Evolutionary conservation across 441 rosid species (phyloP).

Genomic region (Pelargonium hybrid): DNA sequence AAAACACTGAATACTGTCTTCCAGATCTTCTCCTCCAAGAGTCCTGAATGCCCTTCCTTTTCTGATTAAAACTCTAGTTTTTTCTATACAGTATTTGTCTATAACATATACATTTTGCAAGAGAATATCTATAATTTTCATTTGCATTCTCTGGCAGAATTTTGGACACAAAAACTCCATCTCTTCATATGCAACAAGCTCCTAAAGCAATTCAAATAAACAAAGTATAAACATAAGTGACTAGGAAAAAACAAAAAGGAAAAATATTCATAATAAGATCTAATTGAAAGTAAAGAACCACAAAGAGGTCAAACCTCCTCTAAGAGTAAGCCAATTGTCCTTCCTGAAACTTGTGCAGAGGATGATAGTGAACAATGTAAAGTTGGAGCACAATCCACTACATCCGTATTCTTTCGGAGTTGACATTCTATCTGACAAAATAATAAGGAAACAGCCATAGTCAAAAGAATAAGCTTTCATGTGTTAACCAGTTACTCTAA

Average conservation of each 20-base stretch:
- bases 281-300: background rate
- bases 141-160: constrained; percentile 43
- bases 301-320: constrained; percentile 60
- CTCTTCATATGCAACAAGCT: constrained; percentile 64
- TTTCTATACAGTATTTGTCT: constrained; percentile 30
- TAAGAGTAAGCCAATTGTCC: constrained; percentile 44
- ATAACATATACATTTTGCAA: constrained; percentile 40
- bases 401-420: constrained; percentile 30
- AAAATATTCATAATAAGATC: background rate
- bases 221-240: constrained; percentile 4
- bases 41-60: constrained; percentile 51
- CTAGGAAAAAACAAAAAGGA: background rate
- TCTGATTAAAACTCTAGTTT: constrained; percentile 51
- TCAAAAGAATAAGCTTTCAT: constrained; percentile 14
- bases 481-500: constrained; percentile 16
- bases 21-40: constrained; percentile 40
- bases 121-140: constrained; percentile 44
- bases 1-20: constrained; percentile 45
- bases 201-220: constrained; percentile 33
- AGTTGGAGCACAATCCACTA: constrained; percentile 33
- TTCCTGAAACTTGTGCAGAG: constrained; percentile 32
- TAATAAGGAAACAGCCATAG: constrained; percentile 20
- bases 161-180: constrained; percentile 35
- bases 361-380: constrained; percentile 46
- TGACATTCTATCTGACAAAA: constrained; percentile 52